Percentiles rank a stretch among this genome's conserved stretches.
Conservation (phyloP, 2,329 filamentous ascomycete genomes). For the Botrytis byssoidea region DNA sequence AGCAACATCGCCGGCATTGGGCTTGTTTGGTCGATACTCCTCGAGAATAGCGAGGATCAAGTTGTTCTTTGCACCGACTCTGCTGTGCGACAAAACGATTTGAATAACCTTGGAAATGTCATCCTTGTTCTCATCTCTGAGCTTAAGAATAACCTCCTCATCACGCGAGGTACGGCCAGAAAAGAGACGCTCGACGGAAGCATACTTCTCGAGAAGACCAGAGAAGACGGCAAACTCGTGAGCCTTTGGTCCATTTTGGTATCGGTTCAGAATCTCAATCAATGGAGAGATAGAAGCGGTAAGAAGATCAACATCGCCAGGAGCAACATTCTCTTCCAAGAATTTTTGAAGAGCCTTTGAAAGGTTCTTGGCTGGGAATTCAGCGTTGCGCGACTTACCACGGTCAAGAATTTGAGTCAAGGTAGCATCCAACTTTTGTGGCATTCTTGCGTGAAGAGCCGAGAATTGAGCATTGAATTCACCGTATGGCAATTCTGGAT, state of each 20-base stretch:
- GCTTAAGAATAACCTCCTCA: slow-evolving; percentile 88
- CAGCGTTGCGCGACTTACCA: slow-evolving; percentile 70
- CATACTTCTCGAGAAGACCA: slow-evolving; percentile 77
- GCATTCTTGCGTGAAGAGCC: slow-evolving; percentile 95
- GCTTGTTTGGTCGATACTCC: slow-evolving; percentile 92
- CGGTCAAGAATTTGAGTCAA: slow-evolving; percentile 86
- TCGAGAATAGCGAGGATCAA: slow-evolving; percentile 88
- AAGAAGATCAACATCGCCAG: slow-evolving; percentile 70
- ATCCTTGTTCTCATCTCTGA: slow-evolving; percentile 96
- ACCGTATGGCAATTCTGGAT: slow-evolving; percentile 89
- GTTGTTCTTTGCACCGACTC: slow-evolving; percentile 90
- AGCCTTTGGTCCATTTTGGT: slow-evolving; percentile 82
- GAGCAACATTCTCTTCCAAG: slow-evolving; percentile 77
- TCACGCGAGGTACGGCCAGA: slow-evolving; percentile 81
- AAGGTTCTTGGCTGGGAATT: slow-evolving; percentile 90
- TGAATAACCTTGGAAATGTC: slow-evolving; percentile 82
- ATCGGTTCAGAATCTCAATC: slow-evolving; percentile 72
- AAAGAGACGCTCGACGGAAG: slow-evolving; percentile 81
- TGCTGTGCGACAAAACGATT: slow-evolving; percentile 89
- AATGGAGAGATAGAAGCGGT: slow-evolving; percentile 73
- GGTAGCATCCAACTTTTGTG: slow-evolving; percentile 80
- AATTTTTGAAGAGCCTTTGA: slow-evolving; percentile 83
- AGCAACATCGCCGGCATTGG: slow-evolving; percentile 80
- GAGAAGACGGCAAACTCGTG: slow-evolving; percentile 85
- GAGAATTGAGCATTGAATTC: slow-evolving; percentile 97